Evolutionary conservation across 2,329 filamentous ascomycete species (phyloP).

Genomic region (Paecilomyces variotii): DNA sequence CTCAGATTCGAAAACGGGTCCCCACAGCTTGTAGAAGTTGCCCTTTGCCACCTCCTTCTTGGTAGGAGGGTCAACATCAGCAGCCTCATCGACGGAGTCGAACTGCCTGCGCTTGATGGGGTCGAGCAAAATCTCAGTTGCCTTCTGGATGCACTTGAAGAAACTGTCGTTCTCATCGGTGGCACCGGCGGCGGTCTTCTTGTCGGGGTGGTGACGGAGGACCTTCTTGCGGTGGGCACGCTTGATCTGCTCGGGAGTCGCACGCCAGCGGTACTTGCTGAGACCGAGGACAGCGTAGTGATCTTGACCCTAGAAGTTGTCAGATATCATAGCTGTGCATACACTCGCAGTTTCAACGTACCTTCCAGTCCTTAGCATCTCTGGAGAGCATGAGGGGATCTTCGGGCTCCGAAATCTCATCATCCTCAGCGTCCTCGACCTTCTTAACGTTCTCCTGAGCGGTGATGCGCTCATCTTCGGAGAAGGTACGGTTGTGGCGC

Average conservation of each 20-base stretch:
- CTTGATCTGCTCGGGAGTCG: conserved; percentile 98
- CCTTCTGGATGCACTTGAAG: conserved; percentile 99
- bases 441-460: conserved; percentile 93
- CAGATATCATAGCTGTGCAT: conserved; percentile 3
- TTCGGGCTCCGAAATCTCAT: conserved; percentile 88
- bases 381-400: conserved; percentile 85
- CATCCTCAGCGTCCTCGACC: conserved; percentile 80
- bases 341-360: conserved; percentile 32
- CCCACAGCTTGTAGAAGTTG: conserved; percentile 95
- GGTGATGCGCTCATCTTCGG: conserved; percentile 95
- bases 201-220: conserved; percentile 96
- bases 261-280: conserved; percentile 83
- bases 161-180: conserved; percentile 87
- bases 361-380: conserved; percentile 99
- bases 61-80: conserved; percentile 81
- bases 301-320: conserved; percentile 64
- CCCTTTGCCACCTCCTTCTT: conserved; percentile 84
- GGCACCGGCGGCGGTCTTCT: conserved; percentile 85
- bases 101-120: conserved; percentile 88
- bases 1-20: conserved; percentile 82
- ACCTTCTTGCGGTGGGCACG: conserved; percentile 99
- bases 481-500: conserved; percentile 95
- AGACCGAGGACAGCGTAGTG: conserved; percentile 96
- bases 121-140: conserved; percentile 86
- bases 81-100: conserved; percentile 91